These are phyloP conservation scores for Scheffersomyces parashehatae DNA, from an alignment of 1,139 yeast genomes.

Conservation along the genomic window DNA sequence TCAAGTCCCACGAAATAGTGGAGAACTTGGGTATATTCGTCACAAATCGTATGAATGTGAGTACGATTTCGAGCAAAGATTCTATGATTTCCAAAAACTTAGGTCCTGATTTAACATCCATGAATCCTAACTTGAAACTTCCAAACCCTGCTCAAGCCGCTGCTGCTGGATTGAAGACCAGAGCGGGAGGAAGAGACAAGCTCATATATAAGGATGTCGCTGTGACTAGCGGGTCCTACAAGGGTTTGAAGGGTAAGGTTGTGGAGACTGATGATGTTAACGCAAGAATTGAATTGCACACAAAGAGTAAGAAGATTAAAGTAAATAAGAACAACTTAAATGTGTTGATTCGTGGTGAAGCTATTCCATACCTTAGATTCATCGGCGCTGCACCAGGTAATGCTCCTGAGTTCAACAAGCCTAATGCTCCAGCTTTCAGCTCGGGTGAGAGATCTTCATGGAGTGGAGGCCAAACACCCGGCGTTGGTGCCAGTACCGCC, in stretches of 20 bases:
- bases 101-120: conserved; percentile 71
- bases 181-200: conserved; percentile 74
- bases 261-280: conserved; percentile 89
- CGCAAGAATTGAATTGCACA: conserved; percentile 92
- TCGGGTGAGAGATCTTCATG: conserved; percentile 45
- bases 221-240: conserved; percentile 86
- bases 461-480: conserved; percentile 54
- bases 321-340: conserved; percentile 77
- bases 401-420: conserved; percentile 23
- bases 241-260: conserved; percentile 92
- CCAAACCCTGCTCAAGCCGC: conserved; percentile 33
- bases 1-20: conserved; percentile 72
- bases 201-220: conserved; percentile 82
- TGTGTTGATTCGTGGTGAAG: conserved; percentile 64
- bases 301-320: conserved; percentile 85
- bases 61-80: conserved; percentile 83
- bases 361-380: conserved; percentile 79
- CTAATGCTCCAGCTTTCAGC: conserved; percentile 44
- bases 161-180: conserved; percentile 57
- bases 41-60: conserved; percentile 70
- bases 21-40: conserved; percentile 95
- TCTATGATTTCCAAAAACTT: conserved; percentile 55
- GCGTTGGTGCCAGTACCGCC: conserved; percentile 25
- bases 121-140: conserved; percentile 78
- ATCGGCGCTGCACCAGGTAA: conserved; percentile 47